phyloP scores from a whole-genome alignment of 192 early-diverging fungal species.

The Thoreauomyces humboldtii region DNA sequence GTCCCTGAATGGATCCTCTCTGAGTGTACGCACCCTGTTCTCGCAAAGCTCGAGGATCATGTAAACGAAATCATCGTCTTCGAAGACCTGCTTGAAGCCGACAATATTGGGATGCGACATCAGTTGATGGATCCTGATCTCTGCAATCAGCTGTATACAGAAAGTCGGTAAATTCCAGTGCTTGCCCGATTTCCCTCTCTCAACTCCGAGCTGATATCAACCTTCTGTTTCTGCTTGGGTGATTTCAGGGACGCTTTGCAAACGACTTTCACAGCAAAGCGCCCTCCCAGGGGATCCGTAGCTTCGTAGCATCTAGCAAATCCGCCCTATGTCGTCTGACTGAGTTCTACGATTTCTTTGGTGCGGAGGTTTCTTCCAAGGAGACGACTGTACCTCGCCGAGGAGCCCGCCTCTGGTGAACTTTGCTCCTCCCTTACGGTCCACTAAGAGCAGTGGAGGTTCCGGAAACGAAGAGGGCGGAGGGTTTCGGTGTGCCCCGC shows the following conservation, averaged over 20 bases:
- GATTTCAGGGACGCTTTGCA: constrained; percentile 53
- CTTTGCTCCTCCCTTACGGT: constrained; percentile 17
- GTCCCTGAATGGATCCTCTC: too few relatives aligned
- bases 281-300: constrained; percentile 39
- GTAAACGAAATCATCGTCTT: constrained; percentile 84
- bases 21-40: constrained; percentile 76
- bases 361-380: neutral
- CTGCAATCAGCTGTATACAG: constrained; percentile 53
- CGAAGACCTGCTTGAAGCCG: constrained; percentile 76
- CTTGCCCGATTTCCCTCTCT: too few relatives aligned
- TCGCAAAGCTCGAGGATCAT: constrained; percentile 91
- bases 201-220: too few relatives aligned
- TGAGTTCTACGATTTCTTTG: neutral
- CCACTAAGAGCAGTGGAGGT: constrained; percentile 21
- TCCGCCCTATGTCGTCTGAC: constrained; percentile 62
- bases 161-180: neutral
- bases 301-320: constrained; percentile 86
- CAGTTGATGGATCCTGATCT: constrained; percentile 75
- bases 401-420: constrained; percentile 25
- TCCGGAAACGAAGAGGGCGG: constrained; percentile 18
- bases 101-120: constrained; percentile 81
- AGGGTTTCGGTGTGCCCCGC: too few relatives aligned
- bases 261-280: constrained; percentile 69
- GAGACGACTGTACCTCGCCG: constrained; percentile 22
- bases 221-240: constrained; percentile 53